Percentiles rank a stretch among this genome's conserved stretches.
These are phyloP conservation scores for Aureobasidium sp. DNA, from an alignment of 2,329 filamentous ascomycete species.

Conservation along the genomic window DNA sequence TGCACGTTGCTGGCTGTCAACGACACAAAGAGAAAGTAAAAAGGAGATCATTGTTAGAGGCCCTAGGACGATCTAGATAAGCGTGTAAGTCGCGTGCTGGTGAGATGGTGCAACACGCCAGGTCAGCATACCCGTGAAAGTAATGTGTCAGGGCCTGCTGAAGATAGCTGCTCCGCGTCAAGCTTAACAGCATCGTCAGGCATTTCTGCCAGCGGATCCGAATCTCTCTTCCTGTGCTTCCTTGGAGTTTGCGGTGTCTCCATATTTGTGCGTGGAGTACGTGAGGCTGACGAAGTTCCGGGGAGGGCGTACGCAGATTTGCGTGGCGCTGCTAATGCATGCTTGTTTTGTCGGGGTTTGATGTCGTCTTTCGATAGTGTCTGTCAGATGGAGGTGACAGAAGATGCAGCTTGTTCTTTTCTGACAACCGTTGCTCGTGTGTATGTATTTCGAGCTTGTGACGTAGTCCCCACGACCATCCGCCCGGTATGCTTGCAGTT, in stretches of 20 bases:
- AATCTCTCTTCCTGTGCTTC: conserved; percentile 8
- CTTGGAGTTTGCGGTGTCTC: neutral
- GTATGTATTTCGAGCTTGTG: conserved; percentile 5
- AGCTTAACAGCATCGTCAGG: conserved; percentile 9
- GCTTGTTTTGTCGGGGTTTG: neutral
- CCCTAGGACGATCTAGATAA: conserved; percentile 45
- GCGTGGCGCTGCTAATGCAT: conserved; percentile 15
- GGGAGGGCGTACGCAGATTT: neutral
- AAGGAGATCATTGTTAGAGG: conserved; percentile 59
- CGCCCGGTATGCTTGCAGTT: conserved; percentile 8
- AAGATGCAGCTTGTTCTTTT: conserved; percentile 12
- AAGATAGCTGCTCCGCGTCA: neutral
- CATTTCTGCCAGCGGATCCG: conserved; percentile 10
- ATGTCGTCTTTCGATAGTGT: conserved; percentile 10
- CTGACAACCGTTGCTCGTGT: neutral
- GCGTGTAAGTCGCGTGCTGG: neutral
- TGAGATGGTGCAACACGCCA: neutral
- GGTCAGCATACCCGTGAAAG: conserved; percentile 8
- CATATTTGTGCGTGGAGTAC: neutral
- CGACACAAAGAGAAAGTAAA: conserved; percentile 56
- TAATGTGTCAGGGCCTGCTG: neutral
- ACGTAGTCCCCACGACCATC: conserved; percentile 7
- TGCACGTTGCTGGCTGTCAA: conserved; percentile 52
- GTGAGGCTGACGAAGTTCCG: conserved; percentile 8
- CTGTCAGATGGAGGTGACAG: conserved; percentile 4